Evolutionary conservation across 208 protist species (phyloP).

Genomic region (Leishmania turanica): DNA sequence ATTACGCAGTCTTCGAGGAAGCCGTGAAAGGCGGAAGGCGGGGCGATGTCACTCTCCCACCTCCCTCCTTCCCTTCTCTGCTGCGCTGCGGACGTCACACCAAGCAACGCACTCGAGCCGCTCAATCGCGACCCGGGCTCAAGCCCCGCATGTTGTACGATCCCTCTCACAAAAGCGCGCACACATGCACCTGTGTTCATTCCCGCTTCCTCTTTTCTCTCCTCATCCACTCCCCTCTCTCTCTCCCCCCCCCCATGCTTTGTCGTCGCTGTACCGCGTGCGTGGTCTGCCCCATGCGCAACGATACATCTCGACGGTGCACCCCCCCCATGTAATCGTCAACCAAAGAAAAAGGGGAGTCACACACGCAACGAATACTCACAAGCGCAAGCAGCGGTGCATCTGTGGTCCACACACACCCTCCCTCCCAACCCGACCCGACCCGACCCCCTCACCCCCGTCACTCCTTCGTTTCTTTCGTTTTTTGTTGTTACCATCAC

Average conservation of each 20-base stretch:
- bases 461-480: background rate
- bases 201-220: background rate
- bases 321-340: background rate
- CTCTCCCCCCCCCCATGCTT: background rate
- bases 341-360: background rate
- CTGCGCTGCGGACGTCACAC: no score
- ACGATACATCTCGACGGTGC: background rate
- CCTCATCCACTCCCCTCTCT: background rate
- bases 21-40: background rate
- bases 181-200: no score
- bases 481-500: background rate
- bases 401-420: background rate
- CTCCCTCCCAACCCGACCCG: no score
- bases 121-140: no score
- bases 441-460: background rate
- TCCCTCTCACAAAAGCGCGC: no score
- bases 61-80: no score
- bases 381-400: background rate
- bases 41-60: no score
- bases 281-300: background rate
- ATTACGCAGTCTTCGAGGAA: background rate
- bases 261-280: background rate
- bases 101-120: no score
- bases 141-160: no score
- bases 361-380: background rate